Evolutionary conservation across 73 alveolate species (phyloP), one percentile per base, ranked within the genome.

Genomic region (Paramecium sonneborni): DNA sequence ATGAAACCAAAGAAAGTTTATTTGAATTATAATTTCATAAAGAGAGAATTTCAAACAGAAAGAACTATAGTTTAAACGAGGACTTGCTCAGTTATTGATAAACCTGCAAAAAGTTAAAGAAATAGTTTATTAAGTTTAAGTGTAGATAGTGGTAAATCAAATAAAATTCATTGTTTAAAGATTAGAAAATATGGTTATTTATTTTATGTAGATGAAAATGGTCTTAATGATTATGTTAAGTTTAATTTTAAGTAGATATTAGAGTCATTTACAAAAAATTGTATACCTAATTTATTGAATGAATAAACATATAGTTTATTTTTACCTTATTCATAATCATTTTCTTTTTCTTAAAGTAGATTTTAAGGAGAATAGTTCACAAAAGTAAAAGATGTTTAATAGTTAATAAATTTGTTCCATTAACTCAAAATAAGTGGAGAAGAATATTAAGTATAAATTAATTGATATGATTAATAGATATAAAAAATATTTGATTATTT

Each of bases 161-260:
- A 52, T 52, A 52, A 52, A 21, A 52, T 30, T 52, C 14, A 52
- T 6, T 18, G 68, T 52, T 23, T 18, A 18, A 52, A 62, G 48
- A 62, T 62, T 24, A 62, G 44, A 32, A 32, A 62, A 62, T 26
- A 62, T 32, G 39, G 18, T 62, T 62, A 62, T 62, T 62, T 62
- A 62, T 62, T 62, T 62, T 62, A 62, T 62, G 84, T 62, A 30
- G 84, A 62, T 62, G 84, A 62, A 32, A 62, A 32, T 62, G 84
- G 84, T 0, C 12, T 62, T 4, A 62, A 62, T 62, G 84, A 62
- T 28, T 30, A 32, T 12, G 28, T 62, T 62, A 30, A 62, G 10
- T 62, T 62, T 62, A 62, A 62, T 26, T 62, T 62, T 12, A 62
- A 62, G 30, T 32, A 26, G 39, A 62, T 62, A 30, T 12, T 62